Base-by-base conservation (phyloP, 2,329 filamentous ascomycete genomes). In the Penicillium concentricum region DNA sequence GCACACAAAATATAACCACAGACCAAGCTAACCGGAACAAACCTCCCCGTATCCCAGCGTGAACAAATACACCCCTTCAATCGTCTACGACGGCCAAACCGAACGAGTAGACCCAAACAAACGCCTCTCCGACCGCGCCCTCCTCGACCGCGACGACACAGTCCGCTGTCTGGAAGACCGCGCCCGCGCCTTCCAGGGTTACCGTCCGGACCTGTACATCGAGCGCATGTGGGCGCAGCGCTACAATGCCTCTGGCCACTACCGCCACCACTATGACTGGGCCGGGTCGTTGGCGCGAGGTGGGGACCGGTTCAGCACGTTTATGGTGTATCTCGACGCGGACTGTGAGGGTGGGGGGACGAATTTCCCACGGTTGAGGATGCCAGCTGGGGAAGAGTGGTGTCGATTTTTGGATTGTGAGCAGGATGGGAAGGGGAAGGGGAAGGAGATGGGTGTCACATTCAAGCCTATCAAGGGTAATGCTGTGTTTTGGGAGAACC, bases 401-500 rank as follows among this genome's bases (percentile, higher is more conserved):
- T 86, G 84, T 69, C 70, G 76, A 51, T 85, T 84, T 61, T 64
- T 87, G 24, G 82, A 85, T 53, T 86, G 83, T 64, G 73, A 75
- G 52, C 71, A 65, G 2, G 53, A 61, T 44, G 54, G 52, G 39
- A 38, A 32, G 22, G 30, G 50, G 28, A 41, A 35, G 13, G 37
- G 10, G 20, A 26, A 59, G 20, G 26, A 59, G 12, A 60, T 61
- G 48, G 84, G 84, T 0, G 75, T 86, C 1, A 84, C 81, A 0
- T 87, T 87, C 65, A 83, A 81, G 66, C 80, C 84, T 0, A 78
- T 81, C 39, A 78, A 77, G 55, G 82, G 83, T 0, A 84, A 84
- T 72, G 84, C 84, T 1, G 79, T 87, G 1, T 87, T 82, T 57
- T 87, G 84, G 84, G 80, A 82, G 72, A 87, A 87, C 68, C 74